Conservation (phyloP, 345 rosid genomes). For the Salix udensis region DNA sequence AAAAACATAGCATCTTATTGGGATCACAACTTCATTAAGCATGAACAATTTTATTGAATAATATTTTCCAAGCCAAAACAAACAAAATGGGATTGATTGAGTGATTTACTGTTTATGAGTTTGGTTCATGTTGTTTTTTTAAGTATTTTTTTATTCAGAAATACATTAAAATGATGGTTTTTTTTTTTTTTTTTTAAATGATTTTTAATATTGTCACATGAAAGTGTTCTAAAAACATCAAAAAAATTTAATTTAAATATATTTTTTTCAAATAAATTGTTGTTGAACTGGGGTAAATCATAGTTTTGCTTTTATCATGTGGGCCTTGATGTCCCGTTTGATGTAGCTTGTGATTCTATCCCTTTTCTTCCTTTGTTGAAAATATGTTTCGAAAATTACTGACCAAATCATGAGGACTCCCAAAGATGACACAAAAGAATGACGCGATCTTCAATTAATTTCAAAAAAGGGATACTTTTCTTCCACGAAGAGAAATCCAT, state of each 20-base stretch:
- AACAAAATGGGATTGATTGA: not conserved
- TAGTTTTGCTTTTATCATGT: not conserved
- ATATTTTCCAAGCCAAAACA: not conserved
- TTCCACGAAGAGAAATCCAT: slow-evolving; percentile 28
- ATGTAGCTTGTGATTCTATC: slow-evolving; percentile 17
- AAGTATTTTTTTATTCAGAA: too few species aligned
- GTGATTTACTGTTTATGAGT: not conserved
- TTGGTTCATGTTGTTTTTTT: too few species aligned
- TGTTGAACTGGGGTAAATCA: not conserved
- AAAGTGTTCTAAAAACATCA: too few species aligned
- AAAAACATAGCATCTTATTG: too few species aligned
- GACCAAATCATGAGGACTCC: slow-evolving; percentile 33
- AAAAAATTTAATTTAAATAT: too few species aligned
- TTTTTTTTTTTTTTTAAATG: too few species aligned
- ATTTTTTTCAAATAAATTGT: too few species aligned
- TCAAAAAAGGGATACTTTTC: slow-evolving; percentile 38
- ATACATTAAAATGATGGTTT: too few species aligned
- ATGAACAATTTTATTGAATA: not conserved
- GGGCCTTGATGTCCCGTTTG: slow-evolving; percentile 30
- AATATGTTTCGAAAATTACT: slow-evolving; percentile 21
- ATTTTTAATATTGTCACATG: too few species aligned
- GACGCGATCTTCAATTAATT: slow-evolving; percentile 17
- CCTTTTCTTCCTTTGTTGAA: slow-evolving; percentile 35
- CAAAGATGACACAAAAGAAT: slow-evolving; percentile 27
- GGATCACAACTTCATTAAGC: not conserved